phyloP scores from a whole-genome alignment of 208 protist genomes.

The Crithidia fasciculata region DNA sequence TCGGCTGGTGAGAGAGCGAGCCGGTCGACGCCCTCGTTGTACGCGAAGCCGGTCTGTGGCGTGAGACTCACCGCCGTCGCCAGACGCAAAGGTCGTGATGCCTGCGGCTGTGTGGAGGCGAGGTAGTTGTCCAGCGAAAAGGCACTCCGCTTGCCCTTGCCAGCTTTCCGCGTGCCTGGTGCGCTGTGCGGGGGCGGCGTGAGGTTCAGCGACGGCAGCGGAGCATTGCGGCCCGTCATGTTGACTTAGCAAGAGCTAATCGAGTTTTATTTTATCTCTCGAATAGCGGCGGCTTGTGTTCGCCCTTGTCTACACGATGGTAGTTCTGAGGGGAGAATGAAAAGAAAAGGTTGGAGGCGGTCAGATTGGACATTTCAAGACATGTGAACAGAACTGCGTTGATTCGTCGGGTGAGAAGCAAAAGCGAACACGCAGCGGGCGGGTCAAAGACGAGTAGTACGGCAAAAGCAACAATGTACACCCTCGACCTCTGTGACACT shows the following conservation, averaged over 20 bases:
- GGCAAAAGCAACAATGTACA: too few species aligned
- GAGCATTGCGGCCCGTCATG: constrained; percentile 4
- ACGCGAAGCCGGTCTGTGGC: too few species aligned
- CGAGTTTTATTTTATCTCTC: neutral
- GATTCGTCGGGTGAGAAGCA: too few species aligned
- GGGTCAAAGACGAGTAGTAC: too few species aligned
- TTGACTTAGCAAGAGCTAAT: neutral
- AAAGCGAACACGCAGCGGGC: too few species aligned
- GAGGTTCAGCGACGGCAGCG: constrained; percentile 14
- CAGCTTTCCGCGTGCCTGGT: neutral
- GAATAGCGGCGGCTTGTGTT: neutral
- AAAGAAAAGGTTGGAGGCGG: too few species aligned
- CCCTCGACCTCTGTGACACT: too few species aligned
- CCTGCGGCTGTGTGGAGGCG: constrained; percentile 4
- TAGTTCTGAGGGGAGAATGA: too few species aligned
- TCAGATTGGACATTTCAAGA: too few species aligned
- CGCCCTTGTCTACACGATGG: too few species aligned
- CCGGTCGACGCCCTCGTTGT: too few species aligned
- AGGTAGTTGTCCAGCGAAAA: constrained; percentile 28
- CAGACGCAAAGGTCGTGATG: neutral
- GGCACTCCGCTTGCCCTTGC: constrained; percentile 13
- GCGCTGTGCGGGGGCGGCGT: neutral
- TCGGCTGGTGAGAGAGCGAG: constrained; percentile 18
- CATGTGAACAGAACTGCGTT: too few species aligned
- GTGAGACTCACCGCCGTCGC: neutral